Evolutionary conservation across 2,329 filamentous ascomycete genomes (phyloP).

Genomic region (Golovinomyces cichoracearum): DNA sequence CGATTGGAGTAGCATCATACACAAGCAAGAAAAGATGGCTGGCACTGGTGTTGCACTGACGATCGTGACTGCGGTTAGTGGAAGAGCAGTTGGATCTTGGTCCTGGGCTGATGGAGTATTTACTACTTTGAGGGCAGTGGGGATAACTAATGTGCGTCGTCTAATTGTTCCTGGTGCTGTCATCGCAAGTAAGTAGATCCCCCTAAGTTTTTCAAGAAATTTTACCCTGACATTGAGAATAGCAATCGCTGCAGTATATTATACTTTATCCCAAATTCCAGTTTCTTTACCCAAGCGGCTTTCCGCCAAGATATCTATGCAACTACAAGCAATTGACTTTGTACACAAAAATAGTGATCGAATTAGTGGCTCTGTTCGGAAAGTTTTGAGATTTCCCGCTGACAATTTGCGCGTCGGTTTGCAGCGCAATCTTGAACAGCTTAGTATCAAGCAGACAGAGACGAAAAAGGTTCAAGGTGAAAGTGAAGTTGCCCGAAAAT

Average conservation of each 20-base stretch:
- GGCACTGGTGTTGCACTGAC: conserved; percentile 89
- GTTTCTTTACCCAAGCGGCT: conserved; percentile 68
- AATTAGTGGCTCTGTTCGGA: conserved; percentile 64
- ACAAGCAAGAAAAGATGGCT: conserved; percentile 80
- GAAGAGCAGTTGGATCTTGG: conserved; percentile 54
- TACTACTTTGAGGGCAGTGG: conserved; percentile 53
- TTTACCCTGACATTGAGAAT: conserved; percentile 14
- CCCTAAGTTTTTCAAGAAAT: background rate
- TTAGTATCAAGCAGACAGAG: conserved; percentile 53
- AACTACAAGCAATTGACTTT: conserved; percentile 66
- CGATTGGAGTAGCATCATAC: conserved; percentile 56
- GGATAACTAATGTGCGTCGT: conserved; percentile 54
- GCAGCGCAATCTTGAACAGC: conserved; percentile 61
- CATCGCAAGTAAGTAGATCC: conserved; percentile 39
- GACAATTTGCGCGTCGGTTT: conserved; percentile 65
- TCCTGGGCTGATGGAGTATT: conserved; percentile 76
- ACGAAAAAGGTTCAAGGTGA: conserved; percentile 58
- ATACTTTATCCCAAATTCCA: conserved; percentile 67
- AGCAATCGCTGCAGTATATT: conserved; percentile 53
- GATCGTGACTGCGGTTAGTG: conserved; percentile 60
- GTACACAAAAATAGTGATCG: conserved; percentile 68
- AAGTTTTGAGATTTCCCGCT: conserved; percentile 66
- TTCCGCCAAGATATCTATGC: conserved; percentile 56
- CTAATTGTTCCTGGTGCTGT: conserved; percentile 60
- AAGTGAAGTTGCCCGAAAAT: conserved; percentile 67